Evolutionary conservation across 2,329 filamentous ascomycete species (phyloP), one percentile per base, ranked within the genome.

Genomic region (Alternaria rosae): DNA sequence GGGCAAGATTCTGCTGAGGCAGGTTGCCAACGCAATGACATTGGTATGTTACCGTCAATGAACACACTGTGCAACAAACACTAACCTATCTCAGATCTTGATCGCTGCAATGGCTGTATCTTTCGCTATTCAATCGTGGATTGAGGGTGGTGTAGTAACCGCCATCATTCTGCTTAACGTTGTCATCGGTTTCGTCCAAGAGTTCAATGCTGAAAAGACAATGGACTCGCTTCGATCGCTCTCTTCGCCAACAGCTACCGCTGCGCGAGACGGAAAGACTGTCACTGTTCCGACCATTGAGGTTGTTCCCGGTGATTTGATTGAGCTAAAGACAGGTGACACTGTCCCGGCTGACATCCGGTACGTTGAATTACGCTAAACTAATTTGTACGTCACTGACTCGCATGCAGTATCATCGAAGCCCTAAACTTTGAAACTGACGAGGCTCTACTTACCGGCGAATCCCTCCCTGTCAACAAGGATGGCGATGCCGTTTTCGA

Each of bases 21-120:
- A 93, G 76, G 79, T 92, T 20, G 87, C 89, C 76, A 93, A 93
- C 83, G 91, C 91, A 59, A 93, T 93, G 91, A 91, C 91, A 69
- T 78, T 92, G 76, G 89, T 89, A 76, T 72, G 66, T 67, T 10
- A 12, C 17, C 15, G 21, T 17, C 17, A 47, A 7, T 17, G 35
- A 9, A 4, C 4, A 26, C 17, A 13, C 28, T 30, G 17, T 26
- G 13, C 10, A 32, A n/a, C 15, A 51, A 41, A 35, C 21, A 20
- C 57, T 57, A 61, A 55, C 47, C 47, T 17, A 10, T 1, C 4
- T 3, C 6, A 79, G 76, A 76, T 83, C 20, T 76, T 84, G 10
- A 79, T 84, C 35, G 74, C 82, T 58, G 82, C 81, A 44, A 83
- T 83, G 81, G 79, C 76, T 21, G 81, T 83, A 20, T 81, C 77